Evolutionary conservation across 2,329 filamentous ascomycete species (phyloP), one percentile per base, ranked within the genome.

Genomic region (Xenoacremonium recifei): DNA sequence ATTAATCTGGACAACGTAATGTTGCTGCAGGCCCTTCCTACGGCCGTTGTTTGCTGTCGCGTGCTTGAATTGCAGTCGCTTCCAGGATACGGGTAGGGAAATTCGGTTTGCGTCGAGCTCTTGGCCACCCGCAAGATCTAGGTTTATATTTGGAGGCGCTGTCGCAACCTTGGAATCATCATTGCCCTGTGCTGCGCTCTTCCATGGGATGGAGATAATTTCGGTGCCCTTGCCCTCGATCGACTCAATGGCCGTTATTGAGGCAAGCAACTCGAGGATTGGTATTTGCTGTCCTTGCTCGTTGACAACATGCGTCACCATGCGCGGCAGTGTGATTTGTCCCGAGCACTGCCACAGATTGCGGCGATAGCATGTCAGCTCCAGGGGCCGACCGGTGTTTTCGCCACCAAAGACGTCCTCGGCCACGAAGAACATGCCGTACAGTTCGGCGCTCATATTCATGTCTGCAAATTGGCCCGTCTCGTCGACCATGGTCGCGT

Each of bases 191-290:
- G 84, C 55, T 70, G 85, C 59, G 77, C 73, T 95, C 71, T 96
- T 96, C 91, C 92, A 96, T 0, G 92, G 92, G 35, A 97, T 93
- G 1, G 87, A 93, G 45, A 97, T 96, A 47, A 97, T 95, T 67
- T 96, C 95, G 5, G 95, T 92, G 1, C 82, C 59, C 59, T 95
- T 95, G 36, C 89, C 88, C 62, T 97, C 92, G 37, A 96, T 95
- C 5, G 89, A 95, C 66, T 97, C 92, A 4, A 87, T 81, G 2
- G 89, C 91, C 1, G 87, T 87, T 39, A 97, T 89, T 25, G 85
- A 84, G 17, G 93, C 82, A 47, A 89, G 86, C 48, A 95, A 66
- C 47, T 95, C 80, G 33, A 87, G 82, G 4, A 93, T 80, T 30
- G 89, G 84, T 17, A 88, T 79, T 38, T 88, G 84, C 30, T 84